Base-by-base conservation (phyloP, 208 protist species). In the Novymonas esmeraldas region DNA sequence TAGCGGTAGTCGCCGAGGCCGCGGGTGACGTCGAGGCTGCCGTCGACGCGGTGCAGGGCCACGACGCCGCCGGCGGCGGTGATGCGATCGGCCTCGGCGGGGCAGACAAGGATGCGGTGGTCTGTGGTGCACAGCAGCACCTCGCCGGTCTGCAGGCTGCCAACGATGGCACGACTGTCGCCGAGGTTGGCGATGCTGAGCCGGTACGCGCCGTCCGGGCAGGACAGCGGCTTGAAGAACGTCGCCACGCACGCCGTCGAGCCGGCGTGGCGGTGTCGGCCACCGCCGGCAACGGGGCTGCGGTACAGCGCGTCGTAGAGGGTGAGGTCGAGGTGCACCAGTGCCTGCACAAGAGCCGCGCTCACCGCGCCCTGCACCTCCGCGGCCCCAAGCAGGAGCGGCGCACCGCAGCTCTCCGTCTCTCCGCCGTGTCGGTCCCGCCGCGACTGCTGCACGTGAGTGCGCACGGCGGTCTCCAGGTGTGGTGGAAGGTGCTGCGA, bases 181-280 rank as follows among this genome's bases (percentile, higher is more conserved):
- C 89, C 89, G 9, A 94, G 64, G 51, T 90, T 90, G 4, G 89
- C 89, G 51, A 94, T 78, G 59, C 76, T 84, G 10, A 90, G 41
- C 2, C 61, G 48, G 26, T 75, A 70, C 14, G 67, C 77, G 44
- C 62, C 51, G 51, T 66, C 51, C 7, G 51, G 52, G 16, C 44
- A 26, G 0, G 13, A 7, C n/a, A 62, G 70, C 10, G 48, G 24
- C 42, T 70, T 63, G 50, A 80, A 88, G 31, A 76, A 82, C 5
- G 68, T 67, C 1, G 69, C 81, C 28, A 89, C 74, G 38, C 76
- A 78, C 7, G 86, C 82, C 0, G 86, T 92, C 0, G 82, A 83
- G 10, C 86, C 86, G 20, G 70, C 74, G 26, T 80, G 62, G 29
- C 50, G 56, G 59, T 66, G 33, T 67, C 45, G 55, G 24, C 46